Base-by-base conservation (phyloP, 2,329 filamentous ascomycete species). In the Zymoseptoria ardabiliae region DNA sequence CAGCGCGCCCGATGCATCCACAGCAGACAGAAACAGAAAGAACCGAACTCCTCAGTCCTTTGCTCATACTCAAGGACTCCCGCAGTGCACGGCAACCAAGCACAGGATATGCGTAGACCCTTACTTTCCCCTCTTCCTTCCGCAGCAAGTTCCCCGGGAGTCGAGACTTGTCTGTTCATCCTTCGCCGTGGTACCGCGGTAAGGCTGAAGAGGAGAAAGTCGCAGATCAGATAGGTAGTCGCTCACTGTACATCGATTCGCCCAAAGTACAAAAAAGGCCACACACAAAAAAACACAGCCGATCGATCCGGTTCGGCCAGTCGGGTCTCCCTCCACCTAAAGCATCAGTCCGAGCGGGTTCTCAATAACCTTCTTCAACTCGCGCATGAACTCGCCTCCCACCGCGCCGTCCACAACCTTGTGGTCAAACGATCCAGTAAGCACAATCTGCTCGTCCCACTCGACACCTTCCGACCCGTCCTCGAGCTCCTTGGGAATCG, bases 361-460 rank as follows among this genome's bases (percentile, higher is more conserved):
- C 86, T 99, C 94, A 62, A 99, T 81, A 56, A 91, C 90, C 84
- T 92, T 93, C 89, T 99, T 99, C 76, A 99, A 81, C 81, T 95
- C 94, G 77, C 85, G 86, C 78, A 99, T 91, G 86, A 93, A 99
- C 78, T 99, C 94, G 61, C 88, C 94, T 72, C 94, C 95, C 60
- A 97, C 90, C 49, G 92, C 94, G 65, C 94, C 94, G 74, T 99
- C 94, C 11, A 99, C 87, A 55, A 97, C 92, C 85, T 96, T 96
- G 86, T 99, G 94, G 82, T 99, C 94, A 76, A 99, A 99, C 82
- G 90, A 95, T 72, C 82, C 93, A 48, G 92, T 97, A 61, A 99
- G 87, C 63, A 89, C 85, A 72, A 99, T 97, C 82, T 97, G 92
- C 74, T 99, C 94, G 70, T 99, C 94, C 89, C 90, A 99, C 76